Base-by-base conservation (phyloP, 306 rosid species). In the Medicago arabica region DNA sequence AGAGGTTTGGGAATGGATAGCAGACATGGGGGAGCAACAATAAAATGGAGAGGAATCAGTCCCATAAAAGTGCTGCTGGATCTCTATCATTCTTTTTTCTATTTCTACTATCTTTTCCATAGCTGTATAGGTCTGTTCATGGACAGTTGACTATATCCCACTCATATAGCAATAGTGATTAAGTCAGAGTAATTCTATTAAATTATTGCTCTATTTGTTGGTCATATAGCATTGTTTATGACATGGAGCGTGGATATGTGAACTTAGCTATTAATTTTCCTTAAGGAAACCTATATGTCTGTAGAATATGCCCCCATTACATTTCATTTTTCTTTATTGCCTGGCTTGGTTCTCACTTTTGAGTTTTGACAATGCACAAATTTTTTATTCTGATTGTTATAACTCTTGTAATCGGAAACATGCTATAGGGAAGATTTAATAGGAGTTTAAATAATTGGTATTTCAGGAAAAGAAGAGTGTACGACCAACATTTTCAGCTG, bases 401-500 rank as follows among this genome's bases (percentile, higher is more conserved):
- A 72, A 14, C 19, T 55, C 40, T 66, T 28, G 16, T 28, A 40
- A 19, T 67, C 57, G n/a, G 72, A 43, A 43, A 66, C 53, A 64
- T 21, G 11, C 13, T 31, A 10, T 61, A 11, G 58, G 31, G 71
- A 57, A 44, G 49, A 11, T 59, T 19, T 62, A 50, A 46, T 59
- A 61, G 69, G 58, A 76, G 36, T 73, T 82, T 76, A 76, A 83
- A 53, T 36, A 23, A 19, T 50, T 64, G 28, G 8, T 57, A 36
- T 86, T 82, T 83, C 93, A 95, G 99, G 99, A 95, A 79, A 95
- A 90, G 87, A 92, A 82, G 87, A 95, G 96, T 71, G 83, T 95
- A 60, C 96, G 97, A 18, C 98, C 99, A 43, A 90, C 97, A 77
- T 95, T 95, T 86, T 92, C 99, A 0, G 97, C 92, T 16, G 99